Conservation (phyloP, 2,329 filamentous ascomycete genomes). For the Epichloe uncinata region DNA sequence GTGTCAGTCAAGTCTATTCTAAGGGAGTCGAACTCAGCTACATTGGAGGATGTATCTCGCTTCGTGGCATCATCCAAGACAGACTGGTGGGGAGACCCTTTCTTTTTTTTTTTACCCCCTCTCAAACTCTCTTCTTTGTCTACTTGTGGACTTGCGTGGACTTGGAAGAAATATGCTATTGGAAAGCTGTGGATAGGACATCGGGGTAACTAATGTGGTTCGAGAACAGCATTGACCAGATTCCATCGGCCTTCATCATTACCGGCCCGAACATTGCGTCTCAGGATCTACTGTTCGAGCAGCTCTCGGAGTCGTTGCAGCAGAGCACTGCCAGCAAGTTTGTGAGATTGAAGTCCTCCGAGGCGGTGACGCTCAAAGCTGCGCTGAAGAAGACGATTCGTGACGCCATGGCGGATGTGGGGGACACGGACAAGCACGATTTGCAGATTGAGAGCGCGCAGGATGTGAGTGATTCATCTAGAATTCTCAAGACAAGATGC, state of each 20-base stretch:
- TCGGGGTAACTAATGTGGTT: not conserved
- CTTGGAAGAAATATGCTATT: not conserved
- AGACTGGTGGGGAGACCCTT: conserved; percentile 15
- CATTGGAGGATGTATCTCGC: conserved; percentile 41
- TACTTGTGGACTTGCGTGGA: not conserved
- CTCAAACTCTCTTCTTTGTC: not conserved
- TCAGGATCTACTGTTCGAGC: conserved; percentile 59
- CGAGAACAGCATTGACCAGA: conserved; percentile 27
- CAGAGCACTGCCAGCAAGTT: conserved; percentile 38
- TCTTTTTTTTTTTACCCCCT: no score
- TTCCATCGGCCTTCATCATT: conserved; percentile 59
- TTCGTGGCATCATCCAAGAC: conserved; percentile 35
- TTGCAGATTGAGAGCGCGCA: conserved; percentile 29
- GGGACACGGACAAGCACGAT: conserved; percentile 46
- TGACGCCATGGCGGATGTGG: conserved; percentile 38
- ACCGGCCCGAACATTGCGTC: conserved; percentile 69
- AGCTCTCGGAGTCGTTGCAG: conserved; percentile 47
- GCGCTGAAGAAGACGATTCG: conserved; percentile 60
- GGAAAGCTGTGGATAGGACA: not conserved
- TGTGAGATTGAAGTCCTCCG: conserved; percentile 53
- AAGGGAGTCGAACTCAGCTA: conserved; percentile 46
- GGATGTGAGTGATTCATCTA: conserved; percentile 27
- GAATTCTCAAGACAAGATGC: no score
- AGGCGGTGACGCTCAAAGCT: conserved; percentile 61
- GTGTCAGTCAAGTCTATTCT: conserved; percentile 33